A percentile compares a stretch with the other conserved stretches of the same genome.
Conservation (phyloP, 129 eudicot species). For the Tanacetum coccineum region DNA sequence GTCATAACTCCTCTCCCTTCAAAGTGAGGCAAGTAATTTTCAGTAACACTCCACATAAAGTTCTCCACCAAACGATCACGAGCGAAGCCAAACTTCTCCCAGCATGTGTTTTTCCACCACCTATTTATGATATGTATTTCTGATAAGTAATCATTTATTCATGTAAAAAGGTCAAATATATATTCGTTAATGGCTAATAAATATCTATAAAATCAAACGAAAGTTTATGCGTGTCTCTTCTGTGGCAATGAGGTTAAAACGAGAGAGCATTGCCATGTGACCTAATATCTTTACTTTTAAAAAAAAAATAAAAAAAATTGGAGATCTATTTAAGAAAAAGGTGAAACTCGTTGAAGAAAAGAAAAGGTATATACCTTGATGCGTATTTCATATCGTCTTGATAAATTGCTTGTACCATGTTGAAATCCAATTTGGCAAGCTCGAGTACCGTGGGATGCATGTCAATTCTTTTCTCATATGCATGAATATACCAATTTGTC, state of each 20-base stretch:
- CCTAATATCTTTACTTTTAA: too few relatives aligned
- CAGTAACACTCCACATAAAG: slow-evolving; percentile 25
- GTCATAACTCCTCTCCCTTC: slow-evolving; percentile 21
- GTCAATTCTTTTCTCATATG: slow-evolving; percentile 23
- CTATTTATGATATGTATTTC: background rate
- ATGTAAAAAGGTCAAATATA: too few relatives aligned
- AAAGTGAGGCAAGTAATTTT: slow-evolving; percentile 22
- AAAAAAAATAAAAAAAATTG: too few relatives aligned
- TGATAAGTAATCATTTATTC: too few relatives aligned
- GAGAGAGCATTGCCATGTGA: too few relatives aligned
- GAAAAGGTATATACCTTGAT: slow-evolving; percentile 22
- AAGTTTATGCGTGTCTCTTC: too few relatives aligned
- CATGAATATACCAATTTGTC: slow-evolving; percentile 36
- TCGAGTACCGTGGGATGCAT: slow-evolving; percentile 31
- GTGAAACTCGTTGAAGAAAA: too few relatives aligned
- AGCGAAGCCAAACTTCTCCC: slow-evolving; percentile 22
- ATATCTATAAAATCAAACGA: too few relatives aligned
- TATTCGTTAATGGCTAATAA: too few relatives aligned
- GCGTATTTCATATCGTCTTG: slow-evolving; percentile 35
- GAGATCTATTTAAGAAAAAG: too few relatives aligned
- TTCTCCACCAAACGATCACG: slow-evolving; percentile 41
- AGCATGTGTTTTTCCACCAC: slow-evolving; percentile 33
- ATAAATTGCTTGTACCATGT: slow-evolving; percentile 41
- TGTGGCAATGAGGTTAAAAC: too few relatives aligned
- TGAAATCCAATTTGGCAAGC: slow-evolving; percentile 49